Conservation (phyloP, 257 asterid species). For the Gentiana straminea region DNA sequence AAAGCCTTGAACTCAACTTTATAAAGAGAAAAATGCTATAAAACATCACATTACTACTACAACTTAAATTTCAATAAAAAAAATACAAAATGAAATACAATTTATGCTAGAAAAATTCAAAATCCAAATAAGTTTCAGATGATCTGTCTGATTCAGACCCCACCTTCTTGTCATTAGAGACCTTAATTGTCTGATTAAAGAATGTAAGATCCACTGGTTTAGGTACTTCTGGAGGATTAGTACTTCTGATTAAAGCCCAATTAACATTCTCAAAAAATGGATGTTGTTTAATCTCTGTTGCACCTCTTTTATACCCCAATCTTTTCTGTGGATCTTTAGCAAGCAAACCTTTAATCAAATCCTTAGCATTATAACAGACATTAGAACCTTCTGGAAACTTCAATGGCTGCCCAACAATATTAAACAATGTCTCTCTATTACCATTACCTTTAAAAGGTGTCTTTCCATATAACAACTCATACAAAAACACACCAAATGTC, state of each 20-base stretch:
- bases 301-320: conserved; percentile 72
- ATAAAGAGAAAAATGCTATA: too few species aligned
- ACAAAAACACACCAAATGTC: conserved; percentile 82
- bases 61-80: neutral
- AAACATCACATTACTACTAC: neutral
- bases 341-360: conserved; percentile 73
- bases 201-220: conserved; percentile 49
- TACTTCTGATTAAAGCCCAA: conserved; percentile 89
- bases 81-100: neutral
- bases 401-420: conserved; percentile 73
- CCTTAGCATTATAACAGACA: conserved; percentile 69
- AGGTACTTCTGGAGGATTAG: conserved; percentile 69
- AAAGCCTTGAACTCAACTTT: neutral
- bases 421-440: conserved; percentile 77
- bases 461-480: conserved; percentile 78
- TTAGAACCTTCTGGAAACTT: conserved; percentile 57
- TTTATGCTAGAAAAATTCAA: conserved; percentile 53
- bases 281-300: conserved; percentile 81
- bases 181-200: conserved; percentile 29
- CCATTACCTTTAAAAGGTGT: conserved; percentile 81
- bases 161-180: conserved; percentile 35
- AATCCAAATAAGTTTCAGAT: conserved; percentile 74
- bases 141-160: conserved; percentile 53
- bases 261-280: conserved; percentile 71
- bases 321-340: conserved; percentile 80